These are phyloP conservation scores for Penicillium sp. DNA, from an alignment of 2,329 filamentous ascomycete genomes.

Conservation along the genomic window DNA sequence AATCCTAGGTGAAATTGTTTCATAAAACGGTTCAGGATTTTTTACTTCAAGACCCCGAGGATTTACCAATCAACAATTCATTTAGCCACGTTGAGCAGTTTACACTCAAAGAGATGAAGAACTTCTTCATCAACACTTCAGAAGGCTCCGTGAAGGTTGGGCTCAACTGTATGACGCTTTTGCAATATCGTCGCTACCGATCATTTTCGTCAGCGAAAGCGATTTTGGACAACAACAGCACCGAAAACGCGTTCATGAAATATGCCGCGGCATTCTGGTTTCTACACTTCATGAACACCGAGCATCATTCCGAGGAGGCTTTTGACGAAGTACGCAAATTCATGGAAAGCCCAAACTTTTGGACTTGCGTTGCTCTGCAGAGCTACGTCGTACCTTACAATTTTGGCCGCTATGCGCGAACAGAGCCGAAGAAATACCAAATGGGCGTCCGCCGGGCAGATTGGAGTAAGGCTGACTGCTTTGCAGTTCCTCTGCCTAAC, in stretches of 20 bases:
- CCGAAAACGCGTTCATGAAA: slow-evolving; percentile 5
- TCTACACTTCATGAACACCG: not conserved
- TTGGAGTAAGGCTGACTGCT: not conserved
- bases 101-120: slow-evolving; percentile 1
- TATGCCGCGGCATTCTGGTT: slow-evolving; percentile 15
- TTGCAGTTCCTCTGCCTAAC: not conserved
- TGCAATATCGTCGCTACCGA: not conserved
- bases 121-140: not conserved
- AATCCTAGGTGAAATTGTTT: not conserved
- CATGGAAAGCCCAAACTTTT: not conserved
- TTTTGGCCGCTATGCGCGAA: not conserved
- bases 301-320: not conserved
- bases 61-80: not conserved
- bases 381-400: not conserved
- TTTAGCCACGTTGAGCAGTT: not conserved
- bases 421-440: not conserved
- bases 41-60: not conserved
- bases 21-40: not conserved
- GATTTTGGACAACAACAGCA: not conserved
- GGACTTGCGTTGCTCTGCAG: not conserved
- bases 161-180: not conserved
- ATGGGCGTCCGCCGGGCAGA: not conserved
- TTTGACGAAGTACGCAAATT: not conserved
- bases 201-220: not conserved
- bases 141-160: not conserved